Percentiles rank a stretch among this genome's conserved stretches.
These are phyloP conservation scores for Dicorynia guianensis DNA, from an alignment of 306 rosid genomes.

Conservation along the genomic window DNA sequence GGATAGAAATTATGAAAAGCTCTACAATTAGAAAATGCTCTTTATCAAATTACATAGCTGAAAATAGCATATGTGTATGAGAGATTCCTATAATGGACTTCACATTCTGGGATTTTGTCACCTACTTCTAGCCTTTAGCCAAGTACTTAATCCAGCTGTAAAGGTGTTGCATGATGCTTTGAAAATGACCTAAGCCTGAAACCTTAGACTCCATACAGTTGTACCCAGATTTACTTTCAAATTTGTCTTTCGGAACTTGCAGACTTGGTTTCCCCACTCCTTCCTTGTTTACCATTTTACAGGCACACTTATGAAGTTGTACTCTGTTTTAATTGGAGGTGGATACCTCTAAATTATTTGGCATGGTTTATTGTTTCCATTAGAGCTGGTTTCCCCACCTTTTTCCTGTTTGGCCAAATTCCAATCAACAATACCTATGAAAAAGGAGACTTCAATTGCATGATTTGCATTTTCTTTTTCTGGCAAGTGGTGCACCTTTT, in stretches of 20 bases:
- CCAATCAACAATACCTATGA: not conserved
- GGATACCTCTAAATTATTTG: constrained; percentile 26
- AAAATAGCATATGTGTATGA: constrained; percentile 3
- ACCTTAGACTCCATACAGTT: constrained; percentile 41
- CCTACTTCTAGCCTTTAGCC: constrained; percentile 32
- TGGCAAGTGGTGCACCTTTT: constrained; percentile 19
- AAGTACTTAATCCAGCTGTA: constrained; percentile 47
- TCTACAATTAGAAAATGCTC: constrained; percentile 28
- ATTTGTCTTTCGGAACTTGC: constrained; percentile 34
- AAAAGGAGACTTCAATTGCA: constrained; percentile 24
- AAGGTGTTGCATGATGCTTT: constrained; percentile 24
- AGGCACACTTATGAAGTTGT: constrained; percentile 31
- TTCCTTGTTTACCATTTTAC: constrained; percentile 35
- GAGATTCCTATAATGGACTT: constrained; percentile 33
- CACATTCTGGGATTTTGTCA: constrained; percentile 31
- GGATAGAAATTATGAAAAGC: constrained; percentile 18
- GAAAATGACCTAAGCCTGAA: constrained; percentile 50
- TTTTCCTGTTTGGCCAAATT: constrained; percentile 6
- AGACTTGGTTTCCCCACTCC: constrained; percentile 37
- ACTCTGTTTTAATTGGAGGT: constrained; percentile 24
- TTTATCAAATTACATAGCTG: constrained; percentile 26
- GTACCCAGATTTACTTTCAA: constrained; percentile 40
- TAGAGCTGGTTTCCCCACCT: not conserved
- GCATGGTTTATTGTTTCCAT: not conserved
- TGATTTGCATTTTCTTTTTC: constrained; percentile 19